These are phyloP conservation scores for Prototheca wickerhamii DNA, from an alignment of 163 green algal species.

Conservation along the genomic window DNA sequence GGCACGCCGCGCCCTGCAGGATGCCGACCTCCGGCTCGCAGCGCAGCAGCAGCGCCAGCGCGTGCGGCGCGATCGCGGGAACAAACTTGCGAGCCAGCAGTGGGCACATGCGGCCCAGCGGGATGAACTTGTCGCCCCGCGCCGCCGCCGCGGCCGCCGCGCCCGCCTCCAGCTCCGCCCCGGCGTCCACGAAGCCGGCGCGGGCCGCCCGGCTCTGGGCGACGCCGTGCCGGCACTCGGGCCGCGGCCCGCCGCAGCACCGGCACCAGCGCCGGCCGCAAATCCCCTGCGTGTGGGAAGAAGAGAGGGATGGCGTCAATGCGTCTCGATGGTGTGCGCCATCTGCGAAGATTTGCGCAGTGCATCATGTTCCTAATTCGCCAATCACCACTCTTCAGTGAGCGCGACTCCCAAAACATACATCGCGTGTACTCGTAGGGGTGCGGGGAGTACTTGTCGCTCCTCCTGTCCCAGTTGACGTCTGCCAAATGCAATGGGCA, in stretches of 20 bases:
- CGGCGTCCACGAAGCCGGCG: conserved; percentile 5
- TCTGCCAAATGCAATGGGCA: not conserved
- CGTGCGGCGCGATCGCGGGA: not conserved
- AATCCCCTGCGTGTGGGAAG: not conserved
- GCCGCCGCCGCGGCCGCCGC: conserved; percentile 1
- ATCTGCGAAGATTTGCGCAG: too few species aligned
- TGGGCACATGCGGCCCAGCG: conserved; percentile 6
- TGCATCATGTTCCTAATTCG: too few species aligned
- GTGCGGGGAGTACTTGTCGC: conserved; percentile 5
- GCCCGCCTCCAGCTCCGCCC: not conserved
- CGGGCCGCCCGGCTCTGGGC: not conserved
- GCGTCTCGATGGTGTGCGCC: not conserved
- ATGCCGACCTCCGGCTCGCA: conserved; percentile 7
- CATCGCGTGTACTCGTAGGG: conserved; percentile 16
- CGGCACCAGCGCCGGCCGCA: not conserved
- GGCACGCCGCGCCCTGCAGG: conserved; percentile 10
- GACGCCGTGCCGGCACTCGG: not conserved
- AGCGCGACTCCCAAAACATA: too few species aligned
- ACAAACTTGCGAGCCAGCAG: conserved; percentile 22
- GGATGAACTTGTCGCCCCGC: not conserved
- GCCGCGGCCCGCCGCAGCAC: not conserved
- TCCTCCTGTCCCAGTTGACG: conserved; percentile 11
- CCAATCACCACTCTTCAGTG: too few species aligned
- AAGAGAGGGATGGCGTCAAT: not conserved
- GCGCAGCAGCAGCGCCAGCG: conserved; percentile 9